A percentile compares a stretch with the other conserved stretches of the same genome.
These are phyloP conservation scores for Scedosporium aurantiacum DNA, from an alignment of 2,329 filamentous ascomycete genomes.

Conservation along the genomic window DNA sequence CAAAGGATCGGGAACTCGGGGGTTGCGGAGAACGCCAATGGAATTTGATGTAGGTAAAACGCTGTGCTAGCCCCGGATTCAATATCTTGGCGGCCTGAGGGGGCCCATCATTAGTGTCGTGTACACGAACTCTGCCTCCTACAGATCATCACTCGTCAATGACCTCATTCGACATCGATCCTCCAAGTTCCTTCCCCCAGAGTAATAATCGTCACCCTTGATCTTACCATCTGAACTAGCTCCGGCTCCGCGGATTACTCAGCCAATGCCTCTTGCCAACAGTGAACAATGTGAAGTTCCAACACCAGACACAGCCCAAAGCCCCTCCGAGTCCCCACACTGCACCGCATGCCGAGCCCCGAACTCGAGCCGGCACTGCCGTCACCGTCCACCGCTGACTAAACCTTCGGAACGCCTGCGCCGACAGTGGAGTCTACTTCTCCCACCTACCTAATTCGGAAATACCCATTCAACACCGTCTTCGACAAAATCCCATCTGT, in stretches of 20 bases:
- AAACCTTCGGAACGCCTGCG: background rate
- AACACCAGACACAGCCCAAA: background rate
- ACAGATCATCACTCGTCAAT: background rate
- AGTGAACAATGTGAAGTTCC: background rate
- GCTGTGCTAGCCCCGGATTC: too few species aligned
- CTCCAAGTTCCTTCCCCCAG: background rate
- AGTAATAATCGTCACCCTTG: too few species aligned
- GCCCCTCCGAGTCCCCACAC: background rate
- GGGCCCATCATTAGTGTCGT: too few species aligned
- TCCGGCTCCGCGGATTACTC: background rate
- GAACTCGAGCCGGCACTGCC: background rate
- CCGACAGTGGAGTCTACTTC: too few species aligned
- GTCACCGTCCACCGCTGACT: background rate
- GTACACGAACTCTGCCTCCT: too few species aligned
- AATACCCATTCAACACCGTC: background rate
- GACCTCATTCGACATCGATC: background rate
- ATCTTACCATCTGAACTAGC: too few species aligned
- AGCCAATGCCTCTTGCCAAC: background rate
- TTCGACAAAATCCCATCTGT: background rate
- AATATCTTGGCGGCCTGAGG: too few species aligned
- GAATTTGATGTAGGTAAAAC: too few species aligned
- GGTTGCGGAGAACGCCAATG: too few species aligned
- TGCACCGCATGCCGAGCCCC: background rate
- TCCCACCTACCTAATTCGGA: background rate
- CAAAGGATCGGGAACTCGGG: too few species aligned